These are phyloP conservation scores for Endocladia muricata DNA, from an alignment of 31 red algal genomes.

Conservation along the genomic window DNA sequence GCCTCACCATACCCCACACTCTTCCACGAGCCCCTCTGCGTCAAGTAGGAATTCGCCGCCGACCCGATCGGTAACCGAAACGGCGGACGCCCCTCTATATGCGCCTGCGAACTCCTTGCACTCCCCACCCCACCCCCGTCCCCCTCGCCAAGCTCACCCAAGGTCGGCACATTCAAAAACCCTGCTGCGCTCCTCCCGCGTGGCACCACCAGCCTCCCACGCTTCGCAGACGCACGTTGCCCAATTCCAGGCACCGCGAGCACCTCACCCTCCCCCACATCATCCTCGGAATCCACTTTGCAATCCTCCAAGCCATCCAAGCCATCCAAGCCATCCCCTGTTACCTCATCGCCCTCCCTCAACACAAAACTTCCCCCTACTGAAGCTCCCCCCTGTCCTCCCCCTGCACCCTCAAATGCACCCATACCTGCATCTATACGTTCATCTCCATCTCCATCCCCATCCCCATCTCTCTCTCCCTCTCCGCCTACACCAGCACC, in stretches of 20 bases:
- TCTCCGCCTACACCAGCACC: too few species aligned
- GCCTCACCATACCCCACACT: conserved; percentile 46
- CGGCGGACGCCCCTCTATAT: conserved; percentile 38
- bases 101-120: conserved; percentile 24
- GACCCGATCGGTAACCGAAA: conserved; percentile 42
- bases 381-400: not conserved
- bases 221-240: not conserved
- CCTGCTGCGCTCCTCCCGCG: not conserved
- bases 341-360: not conserved
- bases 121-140: conserved; percentile 24
- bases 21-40: conserved; percentile 58
- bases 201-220: not conserved
- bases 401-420: too few species aligned
- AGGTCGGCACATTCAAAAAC: not conserved
- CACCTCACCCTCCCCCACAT: not conserved
- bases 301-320: conserved; percentile 20
- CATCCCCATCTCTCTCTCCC: too few species aligned
- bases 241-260: not conserved
- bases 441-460: too few species aligned
- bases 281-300: conserved; percentile 21
- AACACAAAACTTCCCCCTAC: not conserved
- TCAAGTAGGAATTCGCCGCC: conserved; percentile 52
- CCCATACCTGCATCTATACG: too few species aligned
- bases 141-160: conserved; percentile 14
- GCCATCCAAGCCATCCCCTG: not conserved